Evolutionary conservation across 495 filamentous ascomycete genomes (phyloP), one percentile per base, ranked within the genome.

Genomic region (Chaetomium fimeti): DNA sequence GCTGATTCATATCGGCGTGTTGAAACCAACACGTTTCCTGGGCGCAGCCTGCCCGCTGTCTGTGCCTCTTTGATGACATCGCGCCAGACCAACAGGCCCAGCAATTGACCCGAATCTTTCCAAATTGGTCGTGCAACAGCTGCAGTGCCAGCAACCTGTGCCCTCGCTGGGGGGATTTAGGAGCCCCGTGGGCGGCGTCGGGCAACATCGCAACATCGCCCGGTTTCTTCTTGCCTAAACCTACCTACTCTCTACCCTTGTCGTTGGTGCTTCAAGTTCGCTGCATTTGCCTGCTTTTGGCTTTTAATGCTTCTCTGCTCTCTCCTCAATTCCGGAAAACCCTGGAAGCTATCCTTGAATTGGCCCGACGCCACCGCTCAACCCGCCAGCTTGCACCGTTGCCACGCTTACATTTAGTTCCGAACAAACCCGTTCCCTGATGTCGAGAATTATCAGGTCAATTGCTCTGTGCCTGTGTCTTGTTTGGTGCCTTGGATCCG

Each of bases 391-490:
- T 20, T 16, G 36, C 52, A 36, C 38, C 20, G 22, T 11, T 25
- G 16, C 28, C 28, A 16, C 20, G 8, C n/a, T 29, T 49, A 22
- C 11, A 32, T 57, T 57, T 47, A 56, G 61, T 22, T 9, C 38
- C 47, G 15, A 12, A 28, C 32, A 32, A 27, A 2, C 42, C 22
- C 6, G 2, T 57, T 55, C 54, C 22, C 54, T 61, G 32, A 73
- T 67, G 66, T 65, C 60, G 47, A 57, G 63, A 56, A 36, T 65
- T 29, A 49, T 66, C 54, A 56, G 68, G 58, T 72, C 68, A 40
- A 62, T 70, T 48, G 63, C 64, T 45, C 55, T 67, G 52, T 65
- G 65, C 63, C 61, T 70, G 49, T 72, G 69, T 62, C 71, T 72
- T 28, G 63, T 72, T 25, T 64, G 69, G 64, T 68, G 67, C 66